Percentiles rank a stretch among this genome's conserved stretches.
Conservation (phyloP, 169 alveolate species). For the Plasmodium vinckei region DNA sequence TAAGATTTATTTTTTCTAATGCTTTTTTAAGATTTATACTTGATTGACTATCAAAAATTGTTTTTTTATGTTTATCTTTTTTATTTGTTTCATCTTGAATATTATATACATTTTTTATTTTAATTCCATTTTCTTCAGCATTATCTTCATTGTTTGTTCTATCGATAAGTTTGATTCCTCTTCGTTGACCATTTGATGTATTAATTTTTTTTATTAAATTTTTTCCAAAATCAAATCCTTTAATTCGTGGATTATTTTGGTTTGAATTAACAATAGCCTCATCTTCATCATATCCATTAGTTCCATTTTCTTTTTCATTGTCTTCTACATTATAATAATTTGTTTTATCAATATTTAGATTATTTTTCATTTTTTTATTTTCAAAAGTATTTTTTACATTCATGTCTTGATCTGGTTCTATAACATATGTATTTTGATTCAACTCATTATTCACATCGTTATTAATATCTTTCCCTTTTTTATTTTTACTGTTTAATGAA, state of each 20-base stretch:
- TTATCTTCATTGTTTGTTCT: not conserved
- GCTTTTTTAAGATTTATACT: conserved; percentile 1
- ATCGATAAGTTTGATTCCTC: conserved; percentile 57
- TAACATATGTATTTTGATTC: no score
- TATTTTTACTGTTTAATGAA: no score
- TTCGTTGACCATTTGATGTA: conserved; percentile 19
- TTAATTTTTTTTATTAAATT: conserved; percentile 37
- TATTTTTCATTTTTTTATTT: no score
- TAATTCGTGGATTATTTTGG: not conserved
- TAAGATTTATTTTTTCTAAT: conserved; percentile 22
- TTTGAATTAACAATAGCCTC: not conserved
- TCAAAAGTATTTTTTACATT: no score
- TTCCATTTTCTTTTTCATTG: not conserved
- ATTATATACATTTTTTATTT: conserved; percentile 12
- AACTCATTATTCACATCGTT: no score
- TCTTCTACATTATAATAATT: not conserved
- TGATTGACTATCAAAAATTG: not conserved
- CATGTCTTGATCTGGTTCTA: no score
- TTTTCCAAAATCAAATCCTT: conserved; percentile 16
- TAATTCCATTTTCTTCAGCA: not conserved
- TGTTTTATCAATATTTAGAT: no score
- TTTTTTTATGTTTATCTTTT: not conserved
- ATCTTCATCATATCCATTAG: not conserved
- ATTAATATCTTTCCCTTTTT: no score
- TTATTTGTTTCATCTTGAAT: not conserved